phyloP scores from a whole-genome alignment of 352 stramenopile genomes.

The Phytopythium oedochilum region DNA sequence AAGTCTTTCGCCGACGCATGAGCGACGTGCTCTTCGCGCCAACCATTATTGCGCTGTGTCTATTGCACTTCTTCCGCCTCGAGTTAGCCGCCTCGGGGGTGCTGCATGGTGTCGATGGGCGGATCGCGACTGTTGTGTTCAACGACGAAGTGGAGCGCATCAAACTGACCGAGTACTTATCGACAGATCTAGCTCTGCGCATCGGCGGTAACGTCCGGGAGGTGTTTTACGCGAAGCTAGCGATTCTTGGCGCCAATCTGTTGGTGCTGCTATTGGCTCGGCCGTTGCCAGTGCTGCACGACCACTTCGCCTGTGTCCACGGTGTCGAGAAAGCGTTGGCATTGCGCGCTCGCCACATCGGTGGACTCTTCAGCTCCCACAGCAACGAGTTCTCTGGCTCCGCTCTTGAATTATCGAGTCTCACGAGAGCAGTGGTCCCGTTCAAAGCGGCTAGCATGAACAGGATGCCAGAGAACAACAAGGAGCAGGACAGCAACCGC shows the following conservation, averaged over 20 bases:
- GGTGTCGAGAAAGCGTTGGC: constrained; percentile 1
- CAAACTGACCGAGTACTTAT: constrained; percentile 10
- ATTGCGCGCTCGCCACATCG: constrained; percentile 2
- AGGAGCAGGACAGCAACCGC: background rate
- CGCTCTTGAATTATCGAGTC: background rate
- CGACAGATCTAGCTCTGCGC: constrained; percentile 7
- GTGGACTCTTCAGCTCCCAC: background rate
- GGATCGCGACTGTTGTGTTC: constrained; percentile 8
- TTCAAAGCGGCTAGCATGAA: background rate
- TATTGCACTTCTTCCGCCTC: constrained; percentile 12
- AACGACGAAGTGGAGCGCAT: constrained; percentile 5
- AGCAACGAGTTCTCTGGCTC: background rate
- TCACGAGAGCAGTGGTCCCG: background rate
- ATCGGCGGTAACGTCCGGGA: constrained; percentile 14
- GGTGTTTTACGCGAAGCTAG: constrained; percentile 15
- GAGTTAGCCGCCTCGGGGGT: background rate
- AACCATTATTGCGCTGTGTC: constrained; percentile 10
- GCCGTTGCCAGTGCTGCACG: background rate
- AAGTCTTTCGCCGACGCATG: constrained; percentile 10
- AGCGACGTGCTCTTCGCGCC: constrained; percentile 15
- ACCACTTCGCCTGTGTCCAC: background rate
- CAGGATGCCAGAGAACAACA: background rate
- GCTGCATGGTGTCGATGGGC: constrained; percentile 12
- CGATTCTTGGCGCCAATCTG: constrained; percentile 8
- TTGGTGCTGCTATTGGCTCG: constrained; percentile 3